Conservation (phyloP, 148 eudicot genomes). For the Polygonum aviculare region DNA sequence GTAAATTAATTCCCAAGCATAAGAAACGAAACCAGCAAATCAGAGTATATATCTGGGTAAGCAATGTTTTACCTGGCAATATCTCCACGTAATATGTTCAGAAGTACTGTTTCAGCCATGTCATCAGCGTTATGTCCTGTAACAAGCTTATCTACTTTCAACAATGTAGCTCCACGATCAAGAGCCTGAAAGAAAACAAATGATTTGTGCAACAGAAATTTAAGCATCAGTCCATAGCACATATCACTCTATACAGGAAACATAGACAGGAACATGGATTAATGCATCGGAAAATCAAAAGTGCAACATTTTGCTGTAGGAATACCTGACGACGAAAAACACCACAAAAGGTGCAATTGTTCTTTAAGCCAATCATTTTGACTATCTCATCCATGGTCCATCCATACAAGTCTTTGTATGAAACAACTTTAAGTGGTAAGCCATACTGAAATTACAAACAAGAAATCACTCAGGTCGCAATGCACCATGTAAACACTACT, state of each 20-base stretch:
- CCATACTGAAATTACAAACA: conserved; percentile 52
- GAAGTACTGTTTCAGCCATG: conserved; percentile 88
- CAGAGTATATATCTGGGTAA: background rate
- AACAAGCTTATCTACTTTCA: conserved; percentile 92
- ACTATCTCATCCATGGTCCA: conserved; percentile 99
- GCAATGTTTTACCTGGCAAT: conserved; percentile 70
- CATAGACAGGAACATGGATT: no score
- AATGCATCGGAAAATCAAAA: background rate
- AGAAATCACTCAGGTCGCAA: background rate
- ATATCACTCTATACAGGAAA: background rate
- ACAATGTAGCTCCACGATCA: conserved; percentile 95
- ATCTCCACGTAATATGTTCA: conserved; percentile 94
- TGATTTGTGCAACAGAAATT: background rate
- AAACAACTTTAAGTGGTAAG: conserved; percentile 88
- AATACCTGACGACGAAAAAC: conserved; percentile 98
- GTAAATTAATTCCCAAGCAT: conserved; percentile 12
- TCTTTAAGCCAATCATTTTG: conserved; percentile 91
- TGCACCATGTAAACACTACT: background rate
- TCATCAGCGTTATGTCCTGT: conserved; percentile 99
- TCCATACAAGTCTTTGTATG: conserved; percentile 93
- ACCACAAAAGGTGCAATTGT: conserved; percentile 98
- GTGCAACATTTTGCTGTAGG: background rate
- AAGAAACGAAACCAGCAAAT: background rate
- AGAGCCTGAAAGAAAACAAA: conserved; percentile 53
- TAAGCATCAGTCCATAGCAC: background rate